Conservation (phyloP, 345 rosid species). For the Microthlaspi erraticum region DNA sequence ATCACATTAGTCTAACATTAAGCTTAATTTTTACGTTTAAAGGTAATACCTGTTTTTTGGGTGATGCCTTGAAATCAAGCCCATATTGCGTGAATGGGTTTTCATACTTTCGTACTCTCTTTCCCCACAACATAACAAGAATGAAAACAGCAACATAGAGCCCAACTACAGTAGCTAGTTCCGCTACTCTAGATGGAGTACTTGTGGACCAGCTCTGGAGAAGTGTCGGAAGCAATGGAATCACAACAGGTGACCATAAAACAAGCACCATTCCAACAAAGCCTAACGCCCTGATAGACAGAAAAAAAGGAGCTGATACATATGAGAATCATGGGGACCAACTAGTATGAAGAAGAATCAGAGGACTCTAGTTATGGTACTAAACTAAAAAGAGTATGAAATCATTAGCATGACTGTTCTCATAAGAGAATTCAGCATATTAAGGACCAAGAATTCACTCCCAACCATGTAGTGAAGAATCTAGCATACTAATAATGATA, state of each 20-base stretch:
- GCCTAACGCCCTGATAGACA: conserved; percentile 64
- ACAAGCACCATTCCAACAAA: conserved; percentile 81
- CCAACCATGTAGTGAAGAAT: conserved; percentile 2
- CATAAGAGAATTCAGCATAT: conserved; percentile 11
- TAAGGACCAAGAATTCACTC: neutral
- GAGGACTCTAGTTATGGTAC: conserved; percentile 21
- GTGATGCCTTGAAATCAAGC: conserved; percentile 59
- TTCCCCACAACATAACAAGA: conserved; percentile 84
- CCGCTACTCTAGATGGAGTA: conserved; percentile 68
- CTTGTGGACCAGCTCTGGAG: conserved; percentile 79
- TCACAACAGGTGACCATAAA: conserved; percentile 82
- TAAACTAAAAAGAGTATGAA: conserved; percentile 7
- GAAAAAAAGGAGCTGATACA: neutral
- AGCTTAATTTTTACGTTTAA: conserved; percentile 8
- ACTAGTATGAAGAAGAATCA: conserved; percentile 6
- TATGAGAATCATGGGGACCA: conserved; percentile 21
- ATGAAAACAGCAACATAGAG: conserved; percentile 74
- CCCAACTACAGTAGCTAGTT: conserved; percentile 74
- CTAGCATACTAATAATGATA: neutral
- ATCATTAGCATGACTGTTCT: conserved; percentile 3
- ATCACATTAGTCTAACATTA: conserved; percentile 24
- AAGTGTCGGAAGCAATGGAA: conserved; percentile 87
- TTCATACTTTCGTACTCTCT: conserved; percentile 77
- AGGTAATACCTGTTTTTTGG: conserved; percentile 55
- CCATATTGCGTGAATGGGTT: conserved; percentile 79